Evolutionary conservation across 225 moss, liverwort and hornwort genomes (phyloP).

Genomic region (Marchantia paleacea): DNA sequence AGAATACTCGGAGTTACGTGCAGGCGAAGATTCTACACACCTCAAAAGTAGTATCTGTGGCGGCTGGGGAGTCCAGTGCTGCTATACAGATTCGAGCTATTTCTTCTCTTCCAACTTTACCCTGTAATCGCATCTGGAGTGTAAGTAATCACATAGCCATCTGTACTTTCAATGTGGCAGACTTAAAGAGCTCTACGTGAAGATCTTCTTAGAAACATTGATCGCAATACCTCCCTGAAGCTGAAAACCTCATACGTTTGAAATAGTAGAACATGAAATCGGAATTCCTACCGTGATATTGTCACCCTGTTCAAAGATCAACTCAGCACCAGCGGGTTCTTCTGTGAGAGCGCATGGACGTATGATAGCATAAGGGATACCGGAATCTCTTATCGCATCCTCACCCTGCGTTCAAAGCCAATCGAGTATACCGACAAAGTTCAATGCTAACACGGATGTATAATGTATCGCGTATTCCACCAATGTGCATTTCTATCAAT

Average conservation of each 20-base stretch:
- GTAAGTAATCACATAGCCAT: neutral
- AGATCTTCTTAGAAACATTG: neutral
- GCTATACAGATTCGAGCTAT: constrained; percentile 65
- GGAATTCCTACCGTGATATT: constrained; percentile 56
- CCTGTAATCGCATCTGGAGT: constrained; percentile 26
- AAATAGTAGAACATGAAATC: neutral
- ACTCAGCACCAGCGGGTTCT: constrained; percentile 91
- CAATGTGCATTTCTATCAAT: neutral
- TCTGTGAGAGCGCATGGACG: constrained; percentile 91
- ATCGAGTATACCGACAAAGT: neutral
- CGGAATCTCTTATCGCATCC: constrained; percentile 72
- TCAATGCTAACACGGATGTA: too few relatives aligned
- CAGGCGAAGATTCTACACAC: constrained; percentile 24
- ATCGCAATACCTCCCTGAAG: neutral
- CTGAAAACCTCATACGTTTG: neutral
- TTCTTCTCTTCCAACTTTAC: constrained; percentile 81
- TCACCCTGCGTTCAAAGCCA: constrained; percentile 47
- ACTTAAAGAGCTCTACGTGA: neutral
- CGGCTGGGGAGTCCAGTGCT: constrained; percentile 58
- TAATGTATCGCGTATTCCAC: too few relatives aligned
- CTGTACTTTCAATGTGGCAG: neutral
- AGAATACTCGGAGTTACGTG: neutral
- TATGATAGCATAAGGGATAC: constrained; percentile 65
- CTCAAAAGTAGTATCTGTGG: constrained; percentile 79
- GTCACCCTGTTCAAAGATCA: constrained; percentile 88